These are phyloP conservation scores for Lactarius tabidus DNA, from an alignment of 768 basidiomycete genomes.

Conservation along the genomic window DNA sequence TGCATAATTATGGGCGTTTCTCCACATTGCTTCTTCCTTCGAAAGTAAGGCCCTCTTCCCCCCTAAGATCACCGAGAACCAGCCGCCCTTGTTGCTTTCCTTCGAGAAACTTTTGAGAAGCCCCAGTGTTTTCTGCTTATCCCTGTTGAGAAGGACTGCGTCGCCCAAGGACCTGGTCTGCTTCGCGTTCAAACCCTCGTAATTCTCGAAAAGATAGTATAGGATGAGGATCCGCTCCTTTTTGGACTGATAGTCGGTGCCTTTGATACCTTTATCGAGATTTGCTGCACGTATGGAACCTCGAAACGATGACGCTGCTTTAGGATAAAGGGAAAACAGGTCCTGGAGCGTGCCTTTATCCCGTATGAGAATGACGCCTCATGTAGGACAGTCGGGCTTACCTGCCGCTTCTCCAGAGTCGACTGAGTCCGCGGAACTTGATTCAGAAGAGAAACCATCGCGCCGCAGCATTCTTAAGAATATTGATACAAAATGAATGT, in stretches of 20 bases:
- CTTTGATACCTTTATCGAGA: conserved; percentile 3
- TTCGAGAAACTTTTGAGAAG: conserved; percentile 1
- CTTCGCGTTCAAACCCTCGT: not conserved
- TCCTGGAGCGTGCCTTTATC: conserved; percentile 1
- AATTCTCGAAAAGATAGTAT: conserved; percentile 1
- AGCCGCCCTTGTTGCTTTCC: not conserved
- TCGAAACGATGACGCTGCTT: not conserved
- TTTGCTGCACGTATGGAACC: not conserved
- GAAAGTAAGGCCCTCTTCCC: not conserved
- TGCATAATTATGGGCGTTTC: conserved; percentile 2
- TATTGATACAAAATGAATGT: not conserved
- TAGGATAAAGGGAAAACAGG: conserved; percentile 9
- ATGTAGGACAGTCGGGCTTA: not conserved
- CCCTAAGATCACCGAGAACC: not conserved
- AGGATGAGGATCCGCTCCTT: conserved; percentile 10
- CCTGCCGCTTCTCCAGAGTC: not conserved
- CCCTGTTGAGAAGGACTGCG: not conserved
- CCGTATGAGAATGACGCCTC: not conserved
- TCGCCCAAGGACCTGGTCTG: not conserved
- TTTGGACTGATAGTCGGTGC: not conserved
- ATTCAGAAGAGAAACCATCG: conserved; percentile 1
- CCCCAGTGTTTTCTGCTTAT: not conserved
- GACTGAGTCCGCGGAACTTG: not conserved
- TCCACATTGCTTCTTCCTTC: conserved; percentile 9
- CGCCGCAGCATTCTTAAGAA: conserved; percentile 3